Base-by-base conservation (phyloP, 2,329 filamentous ascomycete species). In the Aureobasidium musti region DNA sequence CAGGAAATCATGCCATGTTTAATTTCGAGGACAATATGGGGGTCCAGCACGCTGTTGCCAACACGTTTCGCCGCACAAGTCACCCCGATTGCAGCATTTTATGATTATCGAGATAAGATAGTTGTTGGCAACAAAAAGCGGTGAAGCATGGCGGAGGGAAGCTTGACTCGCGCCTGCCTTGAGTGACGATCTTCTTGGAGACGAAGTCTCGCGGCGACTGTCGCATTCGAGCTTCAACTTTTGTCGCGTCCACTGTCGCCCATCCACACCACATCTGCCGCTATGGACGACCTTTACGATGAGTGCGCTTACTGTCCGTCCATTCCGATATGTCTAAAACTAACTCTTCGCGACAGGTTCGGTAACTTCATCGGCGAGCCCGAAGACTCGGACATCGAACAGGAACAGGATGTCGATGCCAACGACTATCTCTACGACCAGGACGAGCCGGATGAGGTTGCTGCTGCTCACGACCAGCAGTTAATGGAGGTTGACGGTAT, bases 281-380 rank as follows among this genome's bases (percentile, higher is more conserved):
- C 73, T 73, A 95, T 97, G 92, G 93, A 97, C 83, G 93, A 97
- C 80, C 88, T 97, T 73, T 97, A 98, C 78, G 94, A 98, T 82
- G 94, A 98, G 91, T 96, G 82, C 71, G 69, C 67, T 10, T 13
- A 33, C 26, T 41, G 10, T 11, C 69, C 26, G 47, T 11, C n/a
- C 19, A 1, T 52, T 54, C 49, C 35, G 14, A 61, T 35, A 33
- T 50, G 63, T 71, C 72, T 60, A 60, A 14, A 23, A 45, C 37
- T 65, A 11, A 53, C 23, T 6, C 67, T 47, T 52, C 39, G 23
- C 37, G 41, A 30, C 72, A 96, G 92, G 83, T 98, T 98, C 81
- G 94, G 94, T 75, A 98, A 98, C 82, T 98, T 95, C 80, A 97
- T 98, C 77, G 95, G 95, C 76, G 95, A 97, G 79, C 91, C 91